Evolutionary conservation across 257 asterid species (phyloP).

Genomic region (Capsicum baccatum): DNA sequence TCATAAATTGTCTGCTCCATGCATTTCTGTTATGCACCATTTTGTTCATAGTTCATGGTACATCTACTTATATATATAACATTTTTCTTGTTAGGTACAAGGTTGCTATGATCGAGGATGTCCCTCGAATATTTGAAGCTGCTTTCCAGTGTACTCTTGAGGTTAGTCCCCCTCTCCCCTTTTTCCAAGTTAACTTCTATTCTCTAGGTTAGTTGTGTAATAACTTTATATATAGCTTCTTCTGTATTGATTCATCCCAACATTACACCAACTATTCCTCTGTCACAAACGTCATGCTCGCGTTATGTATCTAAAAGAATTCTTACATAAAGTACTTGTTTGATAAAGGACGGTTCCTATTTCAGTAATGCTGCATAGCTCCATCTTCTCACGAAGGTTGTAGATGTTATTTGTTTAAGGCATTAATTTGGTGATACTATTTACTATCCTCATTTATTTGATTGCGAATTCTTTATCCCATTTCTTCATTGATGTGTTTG

Average conservation of each 20-base stretch:
- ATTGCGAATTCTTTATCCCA: neutral
- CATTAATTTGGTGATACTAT: neutral
- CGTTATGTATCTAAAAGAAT: neutral
- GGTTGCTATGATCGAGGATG: constrained; percentile 91
- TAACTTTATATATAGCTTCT: neutral
- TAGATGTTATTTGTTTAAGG: neutral
- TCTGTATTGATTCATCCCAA: neutral
- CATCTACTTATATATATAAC: neutral
- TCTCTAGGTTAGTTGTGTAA: neutral
- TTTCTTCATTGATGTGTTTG: constrained; percentile 1
- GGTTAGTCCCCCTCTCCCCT: constrained; percentile 45
- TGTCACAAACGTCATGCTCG: neutral
- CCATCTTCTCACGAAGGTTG: neutral
- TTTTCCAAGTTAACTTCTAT: neutral
- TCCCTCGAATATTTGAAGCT: constrained; percentile 96
- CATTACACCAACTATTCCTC: neutral
- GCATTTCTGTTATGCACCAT: neutral
- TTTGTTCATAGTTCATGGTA: neutral
- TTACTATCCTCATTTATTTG: neutral
- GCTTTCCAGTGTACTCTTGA: constrained; percentile 96
- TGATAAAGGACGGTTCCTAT: neutral
- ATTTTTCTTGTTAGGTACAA: constrained; percentile 62
- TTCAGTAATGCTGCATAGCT: neutral
- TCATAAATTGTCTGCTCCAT: neutral
- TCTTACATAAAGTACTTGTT: neutral